phyloP scores from a whole-genome alignment of 2,329 filamentous ascomycete species.

The Fusarium luffae region DNA sequence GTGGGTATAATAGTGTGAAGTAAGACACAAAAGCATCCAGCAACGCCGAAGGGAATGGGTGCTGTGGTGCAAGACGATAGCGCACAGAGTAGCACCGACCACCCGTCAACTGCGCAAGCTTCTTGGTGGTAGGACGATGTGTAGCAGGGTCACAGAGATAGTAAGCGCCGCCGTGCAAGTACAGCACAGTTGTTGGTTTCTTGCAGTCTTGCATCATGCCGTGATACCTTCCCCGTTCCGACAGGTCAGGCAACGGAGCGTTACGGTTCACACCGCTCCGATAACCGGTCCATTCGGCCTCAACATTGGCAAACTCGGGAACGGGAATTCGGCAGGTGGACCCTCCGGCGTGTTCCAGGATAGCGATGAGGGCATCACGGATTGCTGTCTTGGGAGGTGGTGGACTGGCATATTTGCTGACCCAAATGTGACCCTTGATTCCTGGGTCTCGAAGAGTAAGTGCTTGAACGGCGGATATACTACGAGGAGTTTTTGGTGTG shows the following conservation, averaged over 20 bases:
- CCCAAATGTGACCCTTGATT: constrained; percentile 84
- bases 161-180: constrained; percentile 82
- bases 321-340: constrained; percentile 43
- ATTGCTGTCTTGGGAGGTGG: constrained; percentile 67
- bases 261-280: constrained; percentile 63
- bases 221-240: constrained; percentile 72
- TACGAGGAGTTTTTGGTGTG: constrained; percentile 54
- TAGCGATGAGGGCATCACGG: constrained; percentile 66
- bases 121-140: constrained; percentile 68
- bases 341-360: constrained; percentile 56
- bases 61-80: constrained; percentile 79
- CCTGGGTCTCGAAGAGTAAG: constrained; percentile 71
- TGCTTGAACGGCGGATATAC: constrained; percentile 72
- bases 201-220: constrained; percentile 74
- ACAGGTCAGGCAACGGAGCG: constrained; percentile 64
- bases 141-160: constrained; percentile 77
- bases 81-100: constrained; percentile 78
- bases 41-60: constrained; percentile 78
- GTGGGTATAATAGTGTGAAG: constrained; percentile 77
- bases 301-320: constrained; percentile 66
- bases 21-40: constrained; percentile 80
- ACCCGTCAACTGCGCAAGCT: constrained; percentile 72
- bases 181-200: constrained; percentile 73
- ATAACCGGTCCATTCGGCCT: constrained; percentile 83
- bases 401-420: constrained; percentile 75